Evolutionary conservation across 495 filamentous ascomycete species (phyloP), one percentile per base, ranked within the genome.

Genomic region (Cercophora sp.): DNA sequence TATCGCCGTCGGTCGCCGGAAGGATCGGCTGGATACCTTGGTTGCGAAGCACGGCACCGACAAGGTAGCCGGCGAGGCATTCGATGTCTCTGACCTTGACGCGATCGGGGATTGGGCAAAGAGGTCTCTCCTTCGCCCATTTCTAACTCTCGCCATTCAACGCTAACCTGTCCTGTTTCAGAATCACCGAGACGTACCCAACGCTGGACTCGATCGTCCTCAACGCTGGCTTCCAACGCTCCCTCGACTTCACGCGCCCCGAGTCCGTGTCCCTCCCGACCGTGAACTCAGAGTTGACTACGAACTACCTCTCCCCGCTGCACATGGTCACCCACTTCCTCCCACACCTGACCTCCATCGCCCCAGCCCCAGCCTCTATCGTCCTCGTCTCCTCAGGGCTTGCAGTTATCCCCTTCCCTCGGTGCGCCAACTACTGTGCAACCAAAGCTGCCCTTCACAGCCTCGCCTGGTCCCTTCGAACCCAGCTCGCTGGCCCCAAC

Each of bases 241-340:
- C 64, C 3, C 71, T 86, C 41, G 74, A 89, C 66, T 83, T 88
- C 66, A 66, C 79, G 19, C 70, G 80, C 16, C 84, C 87, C 1
- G 67, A 70, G 8, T 71, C 66, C 8, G 73, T 87, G 48, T 72
- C 84, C 58, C 69, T 90, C 0, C 60, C 66, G 0, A 36, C 67
- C 0, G 63, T 84, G 15, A 64, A 79, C 36, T 55, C 67, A 5
- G 87, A 90, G 60, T 50, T 88, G 22, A 68, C 65, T 8, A 87
- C 82, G 2, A 90, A 91, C 68, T 90, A 88, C 66, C 76, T 78
- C 24, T 74, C 84, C 13, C 75, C 77, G 40, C 62, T 91, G 5
- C 73, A 80, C 53, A 69, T 88, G 1, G 76, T 79, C 18, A 76
- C 81, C 10, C 76, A 76, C 0, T 84, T 90, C 63, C 71, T 87